Percentiles rank a stretch among this genome's conserved stretches.
These are phyloP conservation scores for Citrus mangshanensis DNA, from an alignment of 345 rosid genomes.

Conservation along the genomic window DNA sequence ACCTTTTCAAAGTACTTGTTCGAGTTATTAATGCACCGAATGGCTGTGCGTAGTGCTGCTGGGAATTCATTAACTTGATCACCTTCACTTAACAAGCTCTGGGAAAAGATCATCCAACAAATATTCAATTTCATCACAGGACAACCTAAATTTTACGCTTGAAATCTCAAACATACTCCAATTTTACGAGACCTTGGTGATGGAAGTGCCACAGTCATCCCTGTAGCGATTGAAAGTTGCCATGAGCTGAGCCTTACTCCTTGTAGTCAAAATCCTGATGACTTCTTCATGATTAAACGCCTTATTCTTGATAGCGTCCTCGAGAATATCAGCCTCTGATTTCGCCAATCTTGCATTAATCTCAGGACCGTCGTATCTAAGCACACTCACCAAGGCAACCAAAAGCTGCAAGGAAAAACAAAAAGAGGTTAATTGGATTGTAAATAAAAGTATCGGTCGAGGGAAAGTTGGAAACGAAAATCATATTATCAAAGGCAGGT, in stretches of 20 bases:
- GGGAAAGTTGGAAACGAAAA: not conserved
- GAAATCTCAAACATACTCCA: not conserved
- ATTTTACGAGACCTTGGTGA: constrained; percentile 37
- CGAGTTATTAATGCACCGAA: constrained; percentile 44
- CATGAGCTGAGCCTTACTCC: constrained; percentile 60
- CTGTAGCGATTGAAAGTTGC: constrained; percentile 58
- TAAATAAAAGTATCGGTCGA: no score
- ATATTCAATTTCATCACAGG: not conserved
- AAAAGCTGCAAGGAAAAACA: constrained; percentile 35
- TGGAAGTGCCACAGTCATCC: constrained; percentile 45
- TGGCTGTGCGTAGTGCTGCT: constrained; percentile 26
- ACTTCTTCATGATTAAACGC: constrained; percentile 47
- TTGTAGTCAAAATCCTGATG: constrained; percentile 52
- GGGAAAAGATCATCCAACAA: not conserved
- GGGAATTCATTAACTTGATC: constrained; percentile 18
- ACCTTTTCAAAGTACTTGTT: constrained; percentile 64
- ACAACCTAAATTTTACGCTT: no score
- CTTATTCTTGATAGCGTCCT: constrained; percentile 43
- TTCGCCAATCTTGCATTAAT: constrained; percentile 35
- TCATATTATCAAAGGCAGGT: not conserved
- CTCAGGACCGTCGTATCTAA: constrained; percentile 53
- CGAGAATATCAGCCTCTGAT: constrained; percentile 52
- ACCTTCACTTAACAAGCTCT: constrained; percentile 24
- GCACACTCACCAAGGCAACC: constrained; percentile 53
- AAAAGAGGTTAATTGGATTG: not conserved